Evolutionary conservation across 2,329 filamentous ascomycete species (phyloP).

Genomic region (Didymella pomorum): DNA sequence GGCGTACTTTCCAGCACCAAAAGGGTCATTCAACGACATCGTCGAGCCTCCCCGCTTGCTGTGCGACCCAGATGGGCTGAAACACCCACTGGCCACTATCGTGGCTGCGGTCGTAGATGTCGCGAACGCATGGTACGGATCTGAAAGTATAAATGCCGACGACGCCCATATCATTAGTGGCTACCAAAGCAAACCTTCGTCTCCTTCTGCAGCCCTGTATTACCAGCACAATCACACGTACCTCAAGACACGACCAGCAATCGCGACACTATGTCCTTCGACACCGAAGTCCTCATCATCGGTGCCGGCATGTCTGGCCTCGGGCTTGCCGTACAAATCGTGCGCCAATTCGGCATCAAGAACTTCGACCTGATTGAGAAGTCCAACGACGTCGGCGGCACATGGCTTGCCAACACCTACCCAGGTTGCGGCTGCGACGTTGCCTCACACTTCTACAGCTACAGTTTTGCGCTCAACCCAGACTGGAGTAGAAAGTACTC

Average conservation of each 20-base stretch:
- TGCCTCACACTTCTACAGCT: constrained; percentile 67
- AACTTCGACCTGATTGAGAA: constrained; percentile 58
- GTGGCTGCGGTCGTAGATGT: constrained; percentile 1
- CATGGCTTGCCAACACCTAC: constrained; percentile 46
- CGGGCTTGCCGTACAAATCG: constrained; percentile 57
- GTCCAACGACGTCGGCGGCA: constrained; percentile 48
- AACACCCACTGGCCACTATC: background rate
- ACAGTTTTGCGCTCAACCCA: constrained; percentile 66
- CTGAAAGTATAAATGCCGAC: constrained; percentile 2
- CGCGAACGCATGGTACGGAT: background rate
- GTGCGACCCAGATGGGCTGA: background rate
- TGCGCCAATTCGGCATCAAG: constrained; percentile 49
- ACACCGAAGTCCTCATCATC: constrained; percentile 59
- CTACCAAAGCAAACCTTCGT: background rate
- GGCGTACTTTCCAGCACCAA: background rate
- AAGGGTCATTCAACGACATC: constrained; percentile 4
- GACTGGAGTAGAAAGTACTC: constrained; percentile 68
- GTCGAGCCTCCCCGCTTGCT: constrained; percentile 8
- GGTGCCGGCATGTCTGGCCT: constrained; percentile 60
- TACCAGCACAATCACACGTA: background rate
- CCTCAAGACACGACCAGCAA: background rate
- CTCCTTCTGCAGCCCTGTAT: background rate
- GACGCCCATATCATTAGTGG: background rate
- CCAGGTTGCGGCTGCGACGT: constrained; percentile 49
- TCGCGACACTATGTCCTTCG: constrained; percentile 41